Evolutionary conservation across 352 stramenopile genomes (phyloP), one percentile per base, ranked within the genome.

Genomic region (Elongisporangium anandrum): DNA sequence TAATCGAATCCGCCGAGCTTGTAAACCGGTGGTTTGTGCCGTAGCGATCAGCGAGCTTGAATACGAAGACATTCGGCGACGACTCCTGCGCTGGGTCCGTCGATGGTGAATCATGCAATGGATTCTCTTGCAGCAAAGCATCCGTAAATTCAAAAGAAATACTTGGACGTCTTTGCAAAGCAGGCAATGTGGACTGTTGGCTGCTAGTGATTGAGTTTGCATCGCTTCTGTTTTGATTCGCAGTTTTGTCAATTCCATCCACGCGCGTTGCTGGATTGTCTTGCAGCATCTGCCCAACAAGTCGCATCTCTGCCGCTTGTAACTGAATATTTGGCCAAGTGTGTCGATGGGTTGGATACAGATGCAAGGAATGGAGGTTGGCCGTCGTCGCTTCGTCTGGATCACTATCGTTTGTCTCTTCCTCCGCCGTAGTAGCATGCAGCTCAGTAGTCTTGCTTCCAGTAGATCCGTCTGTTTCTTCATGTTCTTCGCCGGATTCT

Each of bases 1-100:
- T 82, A 13, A 95, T 56, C 15, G 78, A 88, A 56, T 86, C 75
- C 17, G 86, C 84, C 5, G 86, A 94, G 50, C 84, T 92, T 16
- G 84, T 94, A 59, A 95, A 95, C 2, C 86, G 84, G 26, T 95
- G 86, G 52, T 88, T 95, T 57, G 85, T 88, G 12, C 81, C 82
- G 38, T 89, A 88, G 51, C 76, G 87, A 58, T 95, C 86, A 3
- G 81, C 80, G 51, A 95, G 67, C 61, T 94, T 95, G 68, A 80
- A 95, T 8, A 93, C 84, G 65, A 95, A 95, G 54, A 78, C 79
- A 21, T 77, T 68, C 3, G 76, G 73, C 10, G 52, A 63, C n/a
- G 16, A 29, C 57, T 79, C 68, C 10, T 57, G 55, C 15, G 57
- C 59, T 6, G 60, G 65, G 22, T 83, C 72, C 5, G 63, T 34